Evolutionary conservation across 371 early-diverging fungal species (phyloP), one percentile per base, ranked within the genome.

Genomic region (Mucor indicus): DNA sequence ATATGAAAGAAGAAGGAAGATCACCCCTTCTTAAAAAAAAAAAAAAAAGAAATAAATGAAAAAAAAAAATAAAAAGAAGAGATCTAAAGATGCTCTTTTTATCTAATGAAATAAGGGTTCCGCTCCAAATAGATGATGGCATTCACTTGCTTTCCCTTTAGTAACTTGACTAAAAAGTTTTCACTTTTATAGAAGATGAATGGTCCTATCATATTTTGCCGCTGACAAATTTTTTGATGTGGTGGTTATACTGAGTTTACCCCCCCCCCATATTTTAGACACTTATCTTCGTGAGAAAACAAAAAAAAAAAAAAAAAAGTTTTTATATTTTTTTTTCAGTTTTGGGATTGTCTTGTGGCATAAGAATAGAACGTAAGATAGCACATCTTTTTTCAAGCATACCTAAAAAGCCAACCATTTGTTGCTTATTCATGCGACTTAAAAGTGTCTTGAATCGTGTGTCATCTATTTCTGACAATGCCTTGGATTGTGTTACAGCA

Each of bases 401-500:
- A 44, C 60, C 56, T 43, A 77, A 59, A 51, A 77, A 77, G n/a
- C 69, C 69, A 52, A 71, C 69, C 77, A 77, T 77, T 55, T 77
- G 77, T 46, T 71, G 74, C 17, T 59, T 59, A 44, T 69, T 77
- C 77, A 77, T 77, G 50, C 71, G 69, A 23, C 62, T 48, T 15
- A 77, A 57, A 38, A 77, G 48, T 16, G 66, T 55, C 39, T 67
- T 60, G 48, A 77, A 77, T 42, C 74, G 69, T 45, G 58, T 60
- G 12, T 68, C 77, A 37, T 62, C 60, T 47, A 65, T 63, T 29
- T 69, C 69, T 8, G 62, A 52, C 60, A 56, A 64, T 45, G 53
- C 61, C 45, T 64, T 64, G 21, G 83, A 79, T 39, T 49, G 60
- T 29, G 50, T 35, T 33, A 48, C 32, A 48, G 51, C 43, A 25